Evolutionary conservation across 768 basidiomycete genomes (phyloP).

Genomic region (Boletus reticuloceps): DNA sequence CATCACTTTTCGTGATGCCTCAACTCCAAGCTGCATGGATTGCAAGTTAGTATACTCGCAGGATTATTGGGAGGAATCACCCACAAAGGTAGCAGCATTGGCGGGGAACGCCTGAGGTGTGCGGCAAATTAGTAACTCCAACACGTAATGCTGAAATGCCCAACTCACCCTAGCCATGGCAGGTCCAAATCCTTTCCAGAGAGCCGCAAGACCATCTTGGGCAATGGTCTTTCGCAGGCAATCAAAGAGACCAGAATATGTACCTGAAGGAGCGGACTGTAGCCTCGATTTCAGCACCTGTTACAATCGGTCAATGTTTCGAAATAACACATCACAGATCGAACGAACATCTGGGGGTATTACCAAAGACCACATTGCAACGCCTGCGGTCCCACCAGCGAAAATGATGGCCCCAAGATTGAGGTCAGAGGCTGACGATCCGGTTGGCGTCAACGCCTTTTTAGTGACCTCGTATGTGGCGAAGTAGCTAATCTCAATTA

Average conservation of each 20-base stretch:
- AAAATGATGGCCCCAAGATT: constrained; percentile 84
- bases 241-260: constrained; percentile 93
- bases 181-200: constrained; percentile 98
- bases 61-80: constrained; percentile 28
- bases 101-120: constrained; percentile 86
- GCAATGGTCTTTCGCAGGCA: constrained; percentile 92
- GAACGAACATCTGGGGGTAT: constrained; percentile 91
- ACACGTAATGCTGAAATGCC: not conserved
- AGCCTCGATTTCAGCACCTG: constrained; percentile 95
- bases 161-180: constrained; percentile 85
- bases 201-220: constrained; percentile 76
- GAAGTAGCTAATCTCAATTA: constrained; percentile 67
- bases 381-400: constrained; percentile 91
- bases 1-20: constrained; percentile 81
- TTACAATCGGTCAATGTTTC: constrained; percentile 7
- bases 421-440: constrained; percentile 75
- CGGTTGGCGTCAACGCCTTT: constrained; percentile 76
- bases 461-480: constrained; percentile 96
- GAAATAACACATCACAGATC: not conserved
- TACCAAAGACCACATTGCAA: constrained; percentile 97
- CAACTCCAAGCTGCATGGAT: constrained; percentile 75
- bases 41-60: not conserved
- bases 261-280: constrained; percentile 95
- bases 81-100: constrained; percentile 90
- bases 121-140: not conserved